Evolutionary conservation across 2,329 filamentous ascomycete genomes (phyloP).

Genomic region (Fusarium brachygibbosum): DNA sequence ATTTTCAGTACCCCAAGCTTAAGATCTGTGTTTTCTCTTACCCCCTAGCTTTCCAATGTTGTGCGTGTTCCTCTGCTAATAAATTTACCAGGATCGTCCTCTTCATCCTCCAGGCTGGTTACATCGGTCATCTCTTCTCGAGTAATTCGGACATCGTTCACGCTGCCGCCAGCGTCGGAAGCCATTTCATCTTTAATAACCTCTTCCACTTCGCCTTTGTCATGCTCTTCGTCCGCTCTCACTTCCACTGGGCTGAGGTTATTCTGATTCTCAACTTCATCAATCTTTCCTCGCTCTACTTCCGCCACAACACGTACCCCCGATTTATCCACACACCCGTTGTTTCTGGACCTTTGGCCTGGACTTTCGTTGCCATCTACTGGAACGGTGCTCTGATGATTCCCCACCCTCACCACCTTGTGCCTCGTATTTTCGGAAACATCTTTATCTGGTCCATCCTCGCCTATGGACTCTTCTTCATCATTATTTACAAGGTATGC

Average conservation of each 20-base stretch:
- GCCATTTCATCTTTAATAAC: conserved; percentile 89
- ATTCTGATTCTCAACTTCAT: conserved; percentile 84
- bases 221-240: conserved; percentile 82
- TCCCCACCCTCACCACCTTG: conserved; percentile 72
- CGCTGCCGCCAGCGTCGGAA: conserved; percentile 80
- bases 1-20: too few species aligned
- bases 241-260: conserved; percentile 82
- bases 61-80: conserved; percentile 6
- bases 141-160: conserved; percentile 72
- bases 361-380: conserved; percentile 88
- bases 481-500: conserved; percentile 76
- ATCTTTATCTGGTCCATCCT: conserved; percentile 89
- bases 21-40: too few species aligned
- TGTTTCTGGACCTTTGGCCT: conserved; percentile 81
- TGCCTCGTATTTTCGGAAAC: conserved; percentile 86
- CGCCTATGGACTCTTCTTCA: conserved; percentile 81
- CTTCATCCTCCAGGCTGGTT: conserved; percentile 81
- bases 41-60: too few species aligned
- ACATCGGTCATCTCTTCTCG: conserved; percentile 82
- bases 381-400: conserved; percentile 90
- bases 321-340: conserved; percentile 82
- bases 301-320: conserved; percentile 79
- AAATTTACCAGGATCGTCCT: conserved; percentile 71
- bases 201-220: conserved; percentile 85
- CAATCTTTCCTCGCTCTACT: conserved; percentile 84